Base-by-base conservation (phyloP, 2,329 filamentous ascomycete genomes). In the Cercospora sp. region DNA sequence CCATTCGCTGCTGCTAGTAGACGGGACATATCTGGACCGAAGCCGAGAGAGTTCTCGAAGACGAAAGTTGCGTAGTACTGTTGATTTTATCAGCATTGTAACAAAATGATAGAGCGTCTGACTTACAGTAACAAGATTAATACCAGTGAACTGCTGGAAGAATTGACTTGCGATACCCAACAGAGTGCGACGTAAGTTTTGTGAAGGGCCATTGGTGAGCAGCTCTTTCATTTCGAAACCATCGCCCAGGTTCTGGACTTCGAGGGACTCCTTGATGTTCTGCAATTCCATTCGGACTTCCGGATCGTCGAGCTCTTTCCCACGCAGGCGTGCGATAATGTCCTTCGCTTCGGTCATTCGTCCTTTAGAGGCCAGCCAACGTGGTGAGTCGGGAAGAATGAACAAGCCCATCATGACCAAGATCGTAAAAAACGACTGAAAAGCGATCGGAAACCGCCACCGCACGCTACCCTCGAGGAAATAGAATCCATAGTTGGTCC, bases 221-320 rank as follows among this genome's bases (percentile, higher is more conserved):
- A 72, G 53, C 28, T 72, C 69, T 20, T 45, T 69, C 23, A 65
- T 13, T 63, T 71, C 12, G 66, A 63, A 45, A 64, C 67, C 18
- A 57, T 58, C 10, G 26, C 64, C 59, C 23, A 40, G 42, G 26
- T 66, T 40, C 28, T 66, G 30, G 26, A 60, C 20, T 69, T 72
- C 45, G 67, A 61, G 58, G n/a, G 58, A 60, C 26, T 65, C 53
- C 9, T 68, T 48, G 33, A 71, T 71, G 23, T 70, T 64, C 42
- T 67, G 55, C n/a, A 86, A 84, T 77, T 91, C 87, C 8, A 84
- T 74, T 51, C 84, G 81, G 2, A 88, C 88, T 73, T 89, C 84
- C 9, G 82, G 79, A 69, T 85, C 83, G 51, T 88, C 83, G 84
- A 69, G 63, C 53, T 85, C 72, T 23, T 76, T 75, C 7, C 82